These are phyloP conservation scores for Lactarius sp. DNA, from an alignment of 768 basidiomycete genomes.

Conservation along the genomic window DNA sequence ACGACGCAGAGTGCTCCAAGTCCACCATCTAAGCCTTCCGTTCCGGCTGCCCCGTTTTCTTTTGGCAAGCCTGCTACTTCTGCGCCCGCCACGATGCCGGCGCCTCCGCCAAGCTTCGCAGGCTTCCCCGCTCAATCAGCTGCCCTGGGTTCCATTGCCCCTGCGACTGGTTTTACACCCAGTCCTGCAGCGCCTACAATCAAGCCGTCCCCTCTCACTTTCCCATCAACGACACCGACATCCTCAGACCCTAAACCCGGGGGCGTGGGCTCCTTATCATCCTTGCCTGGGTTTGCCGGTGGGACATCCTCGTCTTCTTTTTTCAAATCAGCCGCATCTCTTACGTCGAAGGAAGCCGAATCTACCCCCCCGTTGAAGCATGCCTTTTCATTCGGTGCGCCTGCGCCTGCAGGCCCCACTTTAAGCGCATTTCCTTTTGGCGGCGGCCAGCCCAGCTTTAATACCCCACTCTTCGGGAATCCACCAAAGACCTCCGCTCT, in stretches of 20 bases:
- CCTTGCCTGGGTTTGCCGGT: not conserved
- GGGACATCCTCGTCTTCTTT: not conserved
- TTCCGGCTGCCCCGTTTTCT: not conserved
- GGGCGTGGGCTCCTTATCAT: not conserved
- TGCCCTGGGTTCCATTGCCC: constrained; percentile 30
- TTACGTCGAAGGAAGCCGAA: constrained; percentile 4
- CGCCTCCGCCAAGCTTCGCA: constrained; percentile 38
- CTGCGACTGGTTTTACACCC: constrained; percentile 26
- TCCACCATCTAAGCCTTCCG: constrained; percentile 2
- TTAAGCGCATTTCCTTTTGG: constrained; percentile 12
- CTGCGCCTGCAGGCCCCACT: not conserved
- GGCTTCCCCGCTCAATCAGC: constrained; percentile 33
- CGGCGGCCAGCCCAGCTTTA: not conserved
- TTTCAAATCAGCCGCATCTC: not conserved
- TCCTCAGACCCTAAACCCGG: constrained; percentile 12
- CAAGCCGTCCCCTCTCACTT: constrained; percentile 24
- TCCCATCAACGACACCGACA: constrained; percentile 5
- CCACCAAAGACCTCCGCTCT: constrained; percentile 9
- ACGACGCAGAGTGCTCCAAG: not conserved
- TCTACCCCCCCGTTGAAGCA: constrained; percentile 9
- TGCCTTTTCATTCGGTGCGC: constrained; percentile 21
- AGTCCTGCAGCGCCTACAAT: constrained; percentile 14
- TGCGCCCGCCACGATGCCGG: constrained; percentile 32
- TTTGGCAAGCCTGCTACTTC: constrained; percentile 6
- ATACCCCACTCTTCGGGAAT: constrained; percentile 8